Base-by-base conservation (phyloP, 768 basidiomycete genomes). In the Russula sp. region DNA sequence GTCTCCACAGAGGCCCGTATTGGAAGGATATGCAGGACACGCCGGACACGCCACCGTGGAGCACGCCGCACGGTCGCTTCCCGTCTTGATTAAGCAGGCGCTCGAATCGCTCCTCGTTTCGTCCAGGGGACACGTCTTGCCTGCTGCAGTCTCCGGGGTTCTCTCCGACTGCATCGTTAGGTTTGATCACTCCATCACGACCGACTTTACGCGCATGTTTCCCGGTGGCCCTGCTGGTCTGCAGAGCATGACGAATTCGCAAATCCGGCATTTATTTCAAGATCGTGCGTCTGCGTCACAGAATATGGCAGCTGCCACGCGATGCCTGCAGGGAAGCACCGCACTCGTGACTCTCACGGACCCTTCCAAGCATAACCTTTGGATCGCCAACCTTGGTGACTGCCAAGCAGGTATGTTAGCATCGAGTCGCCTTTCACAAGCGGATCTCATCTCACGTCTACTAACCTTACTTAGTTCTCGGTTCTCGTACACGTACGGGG, bases 321-420 rank as follows among this genome's bases (percentile, higher is more conserved):
- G 88, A 54, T 87, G 86, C 70, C 88, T 91, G 83, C 87, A 89
- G 68, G 89, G 89, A 22, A 88, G 86, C 0, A 91, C 89, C 3
- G 88, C 86, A 6, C 80, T 91, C 37, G 80, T 91, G 47, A 81
- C 89, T 9, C 78, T 91, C 42, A 80, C 87, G 47, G 88, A 90
- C 74, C 87, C 88, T 40, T 77, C 82, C 20, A 80, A 82, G 65
- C 77, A 81, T 69, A 82, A 89, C 65, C 75, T 91, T 22, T 91
- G 89, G 89, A 75, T 91, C 52, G 89, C 88, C 6, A 90, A 90
- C 70, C 77, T 91, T 32, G 89, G 89, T 14, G 89, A 91, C 70
- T 90, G 87, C 71, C 85, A 88, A 78, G 87, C 87, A 64, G 78
- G 88, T 88, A 66, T 66, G 85, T 75, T 31, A 59, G 54, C 40